A percentile compares a stretch with the other conserved stretches of the same genome.
These are phyloP conservation scores for Rhizophlyctis rosea DNA, from an alignment of 192 early-diverging fungal genomes.

Conservation along the genomic window DNA sequence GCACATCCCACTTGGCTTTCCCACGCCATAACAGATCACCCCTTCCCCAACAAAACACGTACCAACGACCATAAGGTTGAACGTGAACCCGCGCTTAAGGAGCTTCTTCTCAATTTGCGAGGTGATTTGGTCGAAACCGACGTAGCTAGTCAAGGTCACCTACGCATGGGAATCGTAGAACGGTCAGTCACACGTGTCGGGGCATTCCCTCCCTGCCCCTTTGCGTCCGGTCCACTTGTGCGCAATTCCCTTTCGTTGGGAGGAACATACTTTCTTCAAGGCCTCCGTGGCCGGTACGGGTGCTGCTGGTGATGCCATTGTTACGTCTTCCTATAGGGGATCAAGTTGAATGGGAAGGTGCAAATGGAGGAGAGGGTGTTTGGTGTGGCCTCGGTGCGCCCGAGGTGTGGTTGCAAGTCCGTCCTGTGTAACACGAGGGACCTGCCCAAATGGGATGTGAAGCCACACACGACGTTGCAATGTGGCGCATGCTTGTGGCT, in stretches of 20 bases:
- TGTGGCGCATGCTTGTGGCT: too few relatives aligned
- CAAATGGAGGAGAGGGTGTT: not conserved
- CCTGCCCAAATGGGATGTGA: too few relatives aligned
- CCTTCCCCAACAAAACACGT: too few relatives aligned
- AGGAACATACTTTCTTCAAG: not conserved
- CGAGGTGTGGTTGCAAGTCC: not conserved
- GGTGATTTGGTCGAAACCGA: slow-evolving; percentile 97
- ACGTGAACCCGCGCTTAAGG: slow-evolving; percentile 94
- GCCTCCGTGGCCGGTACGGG: not conserved
- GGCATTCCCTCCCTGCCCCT: not conserved
- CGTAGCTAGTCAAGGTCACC: slow-evolving; percentile 76
- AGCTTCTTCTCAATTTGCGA: slow-evolving; percentile 97
- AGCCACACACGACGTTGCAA: too few relatives aligned
- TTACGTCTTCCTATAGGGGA: not conserved
- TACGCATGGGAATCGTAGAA: too few relatives aligned
- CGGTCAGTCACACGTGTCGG: not conserved
- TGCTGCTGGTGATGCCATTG: not conserved
- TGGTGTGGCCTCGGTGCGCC: not conserved
- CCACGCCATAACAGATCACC: too few relatives aligned
- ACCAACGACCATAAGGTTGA: slow-evolving; percentile 98
- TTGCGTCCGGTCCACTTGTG: not conserved
- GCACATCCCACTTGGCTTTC: too few relatives aligned
- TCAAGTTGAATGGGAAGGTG: not conserved
- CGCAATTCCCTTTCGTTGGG: not conserved
- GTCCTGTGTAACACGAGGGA: not conserved